phyloP scores from a whole-genome alignment of 2,329 filamentous ascomycete genomes.

The Fusarium compactum region DNA sequence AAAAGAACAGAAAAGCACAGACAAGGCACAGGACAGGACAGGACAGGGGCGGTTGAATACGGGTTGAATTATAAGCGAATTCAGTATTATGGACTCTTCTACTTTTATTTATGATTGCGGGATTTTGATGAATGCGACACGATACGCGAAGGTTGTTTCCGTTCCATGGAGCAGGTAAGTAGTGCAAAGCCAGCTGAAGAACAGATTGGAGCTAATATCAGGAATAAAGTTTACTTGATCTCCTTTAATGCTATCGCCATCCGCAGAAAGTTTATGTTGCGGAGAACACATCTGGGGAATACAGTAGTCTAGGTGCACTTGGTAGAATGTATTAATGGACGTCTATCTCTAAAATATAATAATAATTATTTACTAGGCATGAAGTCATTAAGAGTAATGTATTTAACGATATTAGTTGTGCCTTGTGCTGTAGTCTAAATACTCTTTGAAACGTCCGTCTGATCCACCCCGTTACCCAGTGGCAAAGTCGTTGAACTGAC shows the following conservation, averaged over 20 bases:
- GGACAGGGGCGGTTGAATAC: slow-evolving; percentile 9
- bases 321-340: no score
- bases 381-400: background rate
- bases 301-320: background rate
- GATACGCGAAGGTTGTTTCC: slow-evolving; percentile 22
- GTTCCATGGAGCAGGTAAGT: background rate
- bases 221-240: slow-evolving; percentile 15
- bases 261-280: slow-evolving; percentile 8
- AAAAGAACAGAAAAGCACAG: slow-evolving; percentile 18
- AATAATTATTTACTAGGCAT: background rate
- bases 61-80: background rate
- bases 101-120: background rate
- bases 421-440: background rate
- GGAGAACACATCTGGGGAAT: background rate
- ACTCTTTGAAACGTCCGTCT: slow-evolving; percentile 17
- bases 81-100: background rate
- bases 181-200: background rate
- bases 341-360: no score
- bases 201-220: background rate
- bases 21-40: slow-evolving; percentile 17
- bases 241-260: background rate
- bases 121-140: background rate
- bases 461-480: slow-evolving; percentile 13
- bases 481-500: slow-evolving; percentile 24
- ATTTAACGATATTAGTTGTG: background rate